These are phyloP conservation scores for Lipomyces yamadae DNA, from an alignment of 805 yeast genomes.

Conservation along the genomic window DNA sequence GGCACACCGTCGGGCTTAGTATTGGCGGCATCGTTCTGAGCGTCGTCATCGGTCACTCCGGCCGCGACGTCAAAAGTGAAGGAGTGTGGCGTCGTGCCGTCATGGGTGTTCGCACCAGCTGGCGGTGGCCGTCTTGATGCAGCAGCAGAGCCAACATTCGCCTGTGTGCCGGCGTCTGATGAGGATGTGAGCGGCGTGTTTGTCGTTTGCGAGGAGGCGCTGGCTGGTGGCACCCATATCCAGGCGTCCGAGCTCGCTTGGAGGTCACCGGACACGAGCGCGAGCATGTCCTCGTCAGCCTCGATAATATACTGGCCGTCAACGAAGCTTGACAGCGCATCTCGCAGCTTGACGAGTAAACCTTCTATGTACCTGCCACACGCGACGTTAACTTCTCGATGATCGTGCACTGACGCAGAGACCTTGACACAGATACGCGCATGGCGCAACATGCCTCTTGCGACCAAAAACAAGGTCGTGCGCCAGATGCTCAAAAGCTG, in stretches of 20 bases:
- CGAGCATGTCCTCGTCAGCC: constrained; percentile 30
- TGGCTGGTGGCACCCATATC: constrained; percentile 23
- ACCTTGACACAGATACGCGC: constrained; percentile 32
- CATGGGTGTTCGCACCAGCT: not conserved
- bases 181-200: not conserved
- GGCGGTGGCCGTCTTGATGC: not conserved
- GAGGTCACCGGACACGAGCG: constrained; percentile 53
- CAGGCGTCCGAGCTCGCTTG: constrained; percentile 31
- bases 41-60: constrained; percentile 3
- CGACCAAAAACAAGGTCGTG: constrained; percentile 21
- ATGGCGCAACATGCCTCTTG: constrained; percentile 31
- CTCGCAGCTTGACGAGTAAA: constrained; percentile 15
- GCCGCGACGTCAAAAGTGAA: constrained; percentile 22
- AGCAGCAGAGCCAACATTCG: not conserved
- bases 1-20: not conserved
- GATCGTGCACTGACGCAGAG: constrained; percentile 31
- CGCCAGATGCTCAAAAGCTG: constrained; percentile 29
- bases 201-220: not conserved
- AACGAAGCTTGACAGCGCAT: constrained; percentile 3
- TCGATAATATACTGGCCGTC: constrained; percentile 19
- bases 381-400: constrained; percentile 32
- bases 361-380: constrained; percentile 31
- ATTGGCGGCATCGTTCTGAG: not conserved
- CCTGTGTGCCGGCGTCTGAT: not conserved
- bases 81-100: constrained; percentile 18